Conservation (phyloP, 2,329 filamentous ascomycete species). For the Magnaporthales sp. region DNA sequence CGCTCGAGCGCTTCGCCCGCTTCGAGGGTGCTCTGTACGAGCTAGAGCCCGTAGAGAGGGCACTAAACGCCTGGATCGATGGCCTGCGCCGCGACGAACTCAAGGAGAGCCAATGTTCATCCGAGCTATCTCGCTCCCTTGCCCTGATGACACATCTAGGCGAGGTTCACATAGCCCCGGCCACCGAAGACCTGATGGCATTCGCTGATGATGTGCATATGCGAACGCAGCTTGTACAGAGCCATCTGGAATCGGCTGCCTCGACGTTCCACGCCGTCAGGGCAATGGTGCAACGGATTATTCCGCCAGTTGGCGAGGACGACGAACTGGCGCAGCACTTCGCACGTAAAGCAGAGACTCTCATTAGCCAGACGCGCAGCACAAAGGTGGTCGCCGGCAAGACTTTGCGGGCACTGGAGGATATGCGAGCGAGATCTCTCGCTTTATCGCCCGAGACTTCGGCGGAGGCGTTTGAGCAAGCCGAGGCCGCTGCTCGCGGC, state of each 20-base stretch:
- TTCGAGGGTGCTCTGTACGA: constrained; percentile 79
- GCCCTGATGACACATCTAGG: constrained; percentile 80
- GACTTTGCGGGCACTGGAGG: constrained; percentile 65
- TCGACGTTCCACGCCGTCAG: constrained; percentile 55
- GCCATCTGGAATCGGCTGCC: constrained; percentile 71
- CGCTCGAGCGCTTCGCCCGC: constrained; percentile 65
- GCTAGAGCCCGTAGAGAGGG: constrained; percentile 83
- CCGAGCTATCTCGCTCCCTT: constrained; percentile 74
- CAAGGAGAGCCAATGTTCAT: constrained; percentile 73
- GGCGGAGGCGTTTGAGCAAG: constrained; percentile 59
- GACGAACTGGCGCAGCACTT: constrained; percentile 62
- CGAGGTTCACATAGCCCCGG: constrained; percentile 58
- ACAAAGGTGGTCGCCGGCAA: constrained; percentile 79
- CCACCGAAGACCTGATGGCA: constrained; percentile 49
- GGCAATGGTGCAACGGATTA: constrained; percentile 56
- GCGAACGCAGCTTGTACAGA: constrained; percentile 67
- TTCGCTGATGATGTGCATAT: constrained; percentile 76
- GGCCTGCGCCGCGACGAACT: constrained; percentile 75
- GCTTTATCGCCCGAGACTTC: constrained; percentile 60
- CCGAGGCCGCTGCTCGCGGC: constrained; percentile 54
- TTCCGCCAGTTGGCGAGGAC: constrained; percentile 50
- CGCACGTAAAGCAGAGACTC: constrained; percentile 58
- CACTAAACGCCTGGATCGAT: constrained; percentile 83
- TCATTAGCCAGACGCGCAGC: constrained; percentile 69
- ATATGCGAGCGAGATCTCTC: constrained; percentile 67